Evolutionary conservation across 2,329 filamentous ascomycete species (phyloP).

Genomic region (Aspergillus fumigatus): DNA sequence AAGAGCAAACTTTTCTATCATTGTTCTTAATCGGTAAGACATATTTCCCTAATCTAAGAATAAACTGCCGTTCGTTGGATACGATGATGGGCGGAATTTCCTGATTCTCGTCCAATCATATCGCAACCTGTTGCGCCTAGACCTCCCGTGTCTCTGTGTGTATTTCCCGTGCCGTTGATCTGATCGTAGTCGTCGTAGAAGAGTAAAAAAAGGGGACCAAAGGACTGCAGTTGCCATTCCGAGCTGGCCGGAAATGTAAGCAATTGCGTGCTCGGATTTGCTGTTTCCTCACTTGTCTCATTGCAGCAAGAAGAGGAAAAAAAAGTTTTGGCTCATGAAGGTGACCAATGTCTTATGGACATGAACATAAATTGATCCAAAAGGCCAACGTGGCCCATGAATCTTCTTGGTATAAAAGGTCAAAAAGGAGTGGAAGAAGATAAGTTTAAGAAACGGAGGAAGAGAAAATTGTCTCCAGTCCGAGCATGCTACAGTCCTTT

Average conservation of each 20-base stretch:
- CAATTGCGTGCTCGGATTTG: background rate
- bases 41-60: background rate
- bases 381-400: background rate
- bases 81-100: background rate
- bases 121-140: background rate
- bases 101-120: background rate
- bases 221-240: background rate
- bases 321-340: background rate
- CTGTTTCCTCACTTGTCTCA: background rate
- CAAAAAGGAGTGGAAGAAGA: background rate
- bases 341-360: background rate
- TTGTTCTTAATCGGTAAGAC: background rate
- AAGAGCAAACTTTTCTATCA: background rate
- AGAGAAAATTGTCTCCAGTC: conserved; percentile 17
- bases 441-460: conserved; percentile 9
- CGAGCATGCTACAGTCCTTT: background rate
- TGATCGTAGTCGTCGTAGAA: background rate
- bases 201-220: background rate
- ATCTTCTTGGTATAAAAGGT: background rate
- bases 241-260: background rate
- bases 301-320: background rate
- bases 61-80: background rate
- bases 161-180: background rate
- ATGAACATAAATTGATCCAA: background rate
- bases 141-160: background rate